Base-by-base conservation (phyloP, 2,329 filamentous ascomycete genomes). In the Colletotrichum paranaense region DNA sequence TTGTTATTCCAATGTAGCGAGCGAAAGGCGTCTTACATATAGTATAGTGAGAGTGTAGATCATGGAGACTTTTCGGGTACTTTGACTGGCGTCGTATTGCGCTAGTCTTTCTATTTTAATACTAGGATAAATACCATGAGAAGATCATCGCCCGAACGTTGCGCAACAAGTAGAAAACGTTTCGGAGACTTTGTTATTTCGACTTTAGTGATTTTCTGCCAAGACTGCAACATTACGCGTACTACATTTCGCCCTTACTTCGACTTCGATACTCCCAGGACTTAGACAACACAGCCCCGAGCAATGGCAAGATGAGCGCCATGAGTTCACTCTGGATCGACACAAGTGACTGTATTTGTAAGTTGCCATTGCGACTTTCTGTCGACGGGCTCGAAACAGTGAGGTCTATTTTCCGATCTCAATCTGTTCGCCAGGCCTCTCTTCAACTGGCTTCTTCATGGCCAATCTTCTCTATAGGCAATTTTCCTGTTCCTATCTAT, bases 31-130 rank as follows among this genome's bases (percentile, higher is more conserved):
- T 3, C 14, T 8, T 24, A 52, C 24, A 19, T 67, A 52, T 24
- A 28, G 24, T 26, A 8, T 53, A 5, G 38, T 8, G 6, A 28
- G 5, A 1, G 3, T 5, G 62, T 14, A 24, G 55, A 32, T 4
- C 30, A 35, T 70, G 62, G 42, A 70, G 62, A 60, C 67, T 70
- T 67, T 67, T 67, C 67, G 67, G 62, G n/a, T 1, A 59, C 67
- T 22, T 70, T 70, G 53, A 1, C 12, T 24, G 7, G 19, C 30
- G 46, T 53, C 6, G 12, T 19, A n/a, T 53, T n/a, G 9, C 32
- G 26, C 7, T 24, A 26, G 12, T 19, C 7, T 2, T 16, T 12
- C n/a, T 12, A 12, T n/a, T 55, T 8, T 11, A n/a, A 9, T 30
- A 53, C 62, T 6, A 26, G n/a, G 22, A 22, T 38, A 22, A 2